These are phyloP conservation scores for Suillus spraguei DNA, from an alignment of 768 basidiomycete species.

Conservation along the genomic window DNA sequence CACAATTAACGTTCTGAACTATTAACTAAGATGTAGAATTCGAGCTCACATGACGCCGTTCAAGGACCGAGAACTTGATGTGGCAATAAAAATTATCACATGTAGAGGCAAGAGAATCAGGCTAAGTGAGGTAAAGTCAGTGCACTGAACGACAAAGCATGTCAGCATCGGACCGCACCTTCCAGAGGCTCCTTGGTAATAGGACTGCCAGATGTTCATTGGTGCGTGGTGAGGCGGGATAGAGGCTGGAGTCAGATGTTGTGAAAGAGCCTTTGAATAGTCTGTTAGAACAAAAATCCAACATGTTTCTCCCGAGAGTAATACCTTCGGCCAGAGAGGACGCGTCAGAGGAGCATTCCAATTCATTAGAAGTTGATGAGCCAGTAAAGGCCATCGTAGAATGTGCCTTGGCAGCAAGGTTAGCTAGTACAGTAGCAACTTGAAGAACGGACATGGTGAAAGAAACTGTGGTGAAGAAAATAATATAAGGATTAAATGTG, in stretches of 20 bases:
- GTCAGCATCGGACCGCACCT: constrained; percentile 43
- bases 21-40: constrained; percentile 5
- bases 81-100: constrained; percentile 81
- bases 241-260: constrained; percentile 20
- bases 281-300: background rate
- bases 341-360: constrained; percentile 21
- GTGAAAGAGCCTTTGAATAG: constrained; percentile 18
- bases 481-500: constrained; percentile 8
- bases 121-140: constrained; percentile 37
- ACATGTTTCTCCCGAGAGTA: background rate
- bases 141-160: constrained; percentile 10
- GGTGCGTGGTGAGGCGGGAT: constrained; percentile 25
- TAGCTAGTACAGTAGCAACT: constrained; percentile 22
- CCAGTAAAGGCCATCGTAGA: background rate
- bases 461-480: constrained; percentile 18
- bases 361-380: constrained; percentile 13
- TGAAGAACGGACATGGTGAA: constrained; percentile 31
- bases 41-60: constrained; percentile 71
- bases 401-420: constrained; percentile 29
- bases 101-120: constrained; percentile 57
- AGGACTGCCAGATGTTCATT: constrained; percentile 83
- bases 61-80: constrained; percentile 63
- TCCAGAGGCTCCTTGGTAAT: constrained; percentile 72
- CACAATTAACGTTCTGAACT: constrained; percentile 22
- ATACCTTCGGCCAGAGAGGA: constrained; percentile 23